Percentiles rank a stretch among this genome's conserved stretches.
These are phyloP conservation scores for Penstemon newberryi DNA, from an alignment of 257 asterid species.

Conservation along the genomic window DNA sequence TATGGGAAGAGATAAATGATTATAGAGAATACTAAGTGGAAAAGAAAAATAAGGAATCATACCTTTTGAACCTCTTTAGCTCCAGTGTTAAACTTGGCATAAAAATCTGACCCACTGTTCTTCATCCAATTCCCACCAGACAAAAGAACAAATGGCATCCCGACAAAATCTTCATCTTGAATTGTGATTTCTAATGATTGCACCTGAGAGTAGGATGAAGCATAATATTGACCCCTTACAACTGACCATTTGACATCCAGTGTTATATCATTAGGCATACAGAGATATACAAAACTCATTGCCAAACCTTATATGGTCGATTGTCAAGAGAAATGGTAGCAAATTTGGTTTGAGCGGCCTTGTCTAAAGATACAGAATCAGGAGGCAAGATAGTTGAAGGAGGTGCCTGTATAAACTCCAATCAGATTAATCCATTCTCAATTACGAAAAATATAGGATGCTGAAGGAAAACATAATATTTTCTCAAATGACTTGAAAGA, in stretches of 20 bases:
- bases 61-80: constrained; percentile 52
- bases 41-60: constrained; percentile 27
- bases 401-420: constrained; percentile 58
- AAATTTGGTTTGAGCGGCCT: constrained; percentile 71
- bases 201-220: constrained; percentile 54
- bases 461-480: too few relatives aligned
- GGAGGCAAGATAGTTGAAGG: constrained; percentile 75
- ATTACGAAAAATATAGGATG: background rate
- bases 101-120: constrained; percentile 81
- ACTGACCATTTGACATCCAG: constrained; percentile 7
- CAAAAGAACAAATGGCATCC: constrained; percentile 95
- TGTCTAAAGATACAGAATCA: constrained; percentile 64
- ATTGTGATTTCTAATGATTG: constrained; percentile 73
- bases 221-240: constrained; percentile 19
- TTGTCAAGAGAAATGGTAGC: constrained; percentile 42
- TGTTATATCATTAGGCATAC: constrained; percentile 21
- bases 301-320: constrained; percentile 55
- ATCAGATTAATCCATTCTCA: constrained; percentile 18
- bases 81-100: constrained; percentile 53
- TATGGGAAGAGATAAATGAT: constrained; percentile 1
- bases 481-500: too few relatives aligned
- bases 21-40: background rate
- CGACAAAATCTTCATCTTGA: constrained; percentile 70
- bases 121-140: constrained; percentile 82
- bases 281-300: constrained; percentile 14